Conservation (phyloP, 2,329 filamentous ascomycete genomes). For the Phialophora expanda region DNA sequence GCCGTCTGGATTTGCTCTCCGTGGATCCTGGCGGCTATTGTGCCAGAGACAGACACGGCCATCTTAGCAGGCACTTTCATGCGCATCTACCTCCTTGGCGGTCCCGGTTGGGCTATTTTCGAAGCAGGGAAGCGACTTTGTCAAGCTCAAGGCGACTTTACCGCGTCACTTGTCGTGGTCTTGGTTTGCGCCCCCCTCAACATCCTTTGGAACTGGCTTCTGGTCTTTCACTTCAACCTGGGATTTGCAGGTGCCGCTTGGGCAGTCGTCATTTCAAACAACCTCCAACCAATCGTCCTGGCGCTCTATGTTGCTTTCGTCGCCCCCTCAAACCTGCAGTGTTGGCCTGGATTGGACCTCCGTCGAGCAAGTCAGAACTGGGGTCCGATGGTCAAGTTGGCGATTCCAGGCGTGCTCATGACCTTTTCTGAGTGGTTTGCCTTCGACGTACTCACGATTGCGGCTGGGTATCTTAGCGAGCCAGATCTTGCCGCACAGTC, state of each 20-base stretch:
- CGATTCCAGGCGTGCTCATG: constrained; percentile 82
- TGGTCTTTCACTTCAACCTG: constrained; percentile 66
- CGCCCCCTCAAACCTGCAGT: constrained; percentile 63
- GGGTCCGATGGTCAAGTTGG: constrained; percentile 76
- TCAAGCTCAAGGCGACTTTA: constrained; percentile 77
- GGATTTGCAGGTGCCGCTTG: constrained; percentile 75
- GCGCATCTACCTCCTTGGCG: constrained; percentile 67
- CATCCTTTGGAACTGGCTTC: constrained; percentile 71
- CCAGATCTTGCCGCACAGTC: constrained; percentile 79
- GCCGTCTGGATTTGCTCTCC: constrained; percentile 68
- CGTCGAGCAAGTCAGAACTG: constrained; percentile 69
- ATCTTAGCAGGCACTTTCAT: constrained; percentile 71
- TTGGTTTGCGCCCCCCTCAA: constrained; percentile 77
- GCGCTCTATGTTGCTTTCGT: constrained; percentile 70
- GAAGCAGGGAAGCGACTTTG: constrained; percentile 76
- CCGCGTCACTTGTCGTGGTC: constrained; percentile 75
- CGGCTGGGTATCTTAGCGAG: constrained; percentile 71
- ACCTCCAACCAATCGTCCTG: constrained; percentile 67
- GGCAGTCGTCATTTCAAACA: constrained; percentile 70
- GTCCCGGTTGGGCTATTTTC: constrained; percentile 72
- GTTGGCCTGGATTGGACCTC: constrained; percentile 72
- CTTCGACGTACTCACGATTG: constrained; percentile 80
- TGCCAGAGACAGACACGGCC: constrained; percentile 69
- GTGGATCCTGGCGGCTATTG: constrained; percentile 61
- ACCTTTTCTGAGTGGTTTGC: constrained; percentile 83